Base-by-base conservation (phyloP, 202 grass and related monocot species). In the Zizania palustris region DNA sequence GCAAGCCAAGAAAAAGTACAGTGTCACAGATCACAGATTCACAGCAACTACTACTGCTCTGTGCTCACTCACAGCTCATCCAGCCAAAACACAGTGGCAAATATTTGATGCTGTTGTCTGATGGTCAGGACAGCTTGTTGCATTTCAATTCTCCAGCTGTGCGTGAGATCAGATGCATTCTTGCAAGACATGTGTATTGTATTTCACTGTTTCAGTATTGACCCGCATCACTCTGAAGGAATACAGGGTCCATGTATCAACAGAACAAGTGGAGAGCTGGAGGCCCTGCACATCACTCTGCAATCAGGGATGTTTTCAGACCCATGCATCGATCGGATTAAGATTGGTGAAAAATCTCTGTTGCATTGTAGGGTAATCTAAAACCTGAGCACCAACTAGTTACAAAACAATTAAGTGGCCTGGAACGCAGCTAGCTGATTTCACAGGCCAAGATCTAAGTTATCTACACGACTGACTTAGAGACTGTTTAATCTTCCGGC, bases 321-420 rank as follows among this genome's bases (percentile, higher is more conserved):
- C 16, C 33, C 22, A 55, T 7, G 51, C 51, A 39, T 11, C 15
- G 4, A 6, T 62, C 64, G 45, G 11, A 41, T 64, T 44, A 40
- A 28, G 16, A 59, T 14, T 41, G 28, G 28, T 5, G 9, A 71
- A 71, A 40, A 76, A 18, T 7, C n/a, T 77, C 13, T 57, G 10
- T 55, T 44, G 46, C 36, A 80, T 4, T 60, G 53, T 40, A 50
- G 22, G 11, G 22, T 49, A 50, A 51, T 58, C 28, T 68, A 50
- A 28, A 41, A 46, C 45, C 40, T 61, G 67, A 67, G 7, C 57
- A 58, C 18, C 60, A 72, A 79, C 3, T 12, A 79, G 66, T 67
- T 85, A 60, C 75, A 73, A 67, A 73, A 79, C 61, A 73, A 78
- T 51, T 15, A 36, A 57, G 18, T 55, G 78, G 14, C 49, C 60